A percentile compares a stretch with the other conserved stretches of the same genome.
Evolutionary conservation across 2,329 filamentous ascomycete species (phyloP).

Genomic region (Fusarium foetens): DNA sequence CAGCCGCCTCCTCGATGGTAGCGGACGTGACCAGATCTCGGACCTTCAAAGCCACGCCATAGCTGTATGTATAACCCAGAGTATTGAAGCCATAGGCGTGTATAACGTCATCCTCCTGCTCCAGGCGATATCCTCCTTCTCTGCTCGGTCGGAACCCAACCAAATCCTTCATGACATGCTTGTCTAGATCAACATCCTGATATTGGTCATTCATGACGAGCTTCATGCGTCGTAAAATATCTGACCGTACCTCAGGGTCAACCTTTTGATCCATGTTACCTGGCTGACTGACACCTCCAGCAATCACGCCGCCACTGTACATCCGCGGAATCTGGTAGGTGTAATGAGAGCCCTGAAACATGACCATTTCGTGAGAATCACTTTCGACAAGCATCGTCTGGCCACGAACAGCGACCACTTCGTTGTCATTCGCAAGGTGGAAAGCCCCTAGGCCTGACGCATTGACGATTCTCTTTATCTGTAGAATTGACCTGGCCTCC

Average conservation of each 20-base stretch:
- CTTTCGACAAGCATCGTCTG: neutral
- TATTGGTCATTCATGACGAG: neutral
- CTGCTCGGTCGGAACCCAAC: neutral
- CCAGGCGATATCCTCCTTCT: neutral
- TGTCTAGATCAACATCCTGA: neutral
- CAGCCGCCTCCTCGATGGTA: neutral
- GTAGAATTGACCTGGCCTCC: neutral
- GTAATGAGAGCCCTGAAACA: neutral
- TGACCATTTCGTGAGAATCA: neutral
- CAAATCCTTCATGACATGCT: neutral
- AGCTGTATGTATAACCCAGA: neutral
- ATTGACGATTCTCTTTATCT: neutral
- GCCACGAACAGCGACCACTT: neutral
- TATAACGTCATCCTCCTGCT: neutral
- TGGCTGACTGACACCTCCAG: neutral
- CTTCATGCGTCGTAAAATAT: neutral
- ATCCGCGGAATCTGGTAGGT: neutral
- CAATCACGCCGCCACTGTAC: neutral
- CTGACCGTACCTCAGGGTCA: neutral
- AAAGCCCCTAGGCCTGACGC: neutral
- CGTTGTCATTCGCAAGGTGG: neutral
- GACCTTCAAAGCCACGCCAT: neutral
- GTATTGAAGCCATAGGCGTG: neutral
- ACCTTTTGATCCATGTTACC: neutral
- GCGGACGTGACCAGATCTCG: neutral